Conservation (phyloP, 2,329 filamentous ascomycete species). For the Dothistroma pini region DNA sequence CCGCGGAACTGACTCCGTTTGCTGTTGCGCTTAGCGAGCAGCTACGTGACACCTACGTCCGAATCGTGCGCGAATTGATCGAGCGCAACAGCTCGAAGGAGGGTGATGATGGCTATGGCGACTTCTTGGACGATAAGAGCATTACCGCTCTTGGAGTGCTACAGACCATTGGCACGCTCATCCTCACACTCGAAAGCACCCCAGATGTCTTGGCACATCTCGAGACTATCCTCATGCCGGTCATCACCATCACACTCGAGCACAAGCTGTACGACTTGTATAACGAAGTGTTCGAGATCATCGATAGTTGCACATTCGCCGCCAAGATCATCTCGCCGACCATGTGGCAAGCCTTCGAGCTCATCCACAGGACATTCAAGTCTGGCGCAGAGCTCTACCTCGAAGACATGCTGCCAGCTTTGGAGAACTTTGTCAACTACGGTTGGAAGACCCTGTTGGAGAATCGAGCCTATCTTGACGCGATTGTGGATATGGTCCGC, state of each 20-base stretch:
- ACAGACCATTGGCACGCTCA: conserved; percentile 96
- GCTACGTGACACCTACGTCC: conserved; percentile 89
- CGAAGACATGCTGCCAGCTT: conserved; percentile 95
- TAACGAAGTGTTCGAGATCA: conserved; percentile 98
- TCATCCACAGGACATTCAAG: conserved; percentile 97
- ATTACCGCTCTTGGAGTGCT: conserved; percentile 94
- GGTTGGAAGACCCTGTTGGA: conserved; percentile 75
- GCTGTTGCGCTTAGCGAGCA: conserved; percentile 95
- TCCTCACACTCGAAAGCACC: conserved; percentile 93
- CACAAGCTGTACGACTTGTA: conserved; percentile 98
- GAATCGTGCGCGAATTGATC: conserved; percentile 86
- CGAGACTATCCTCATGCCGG: conserved; percentile 93
- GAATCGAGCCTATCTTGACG: conserved; percentile 81
- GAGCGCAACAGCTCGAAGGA: conserved; percentile 79
- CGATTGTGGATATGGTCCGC: conserved; percentile 87
- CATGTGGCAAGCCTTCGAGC: conserved; percentile 98
- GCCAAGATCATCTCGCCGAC: conserved; percentile 92
- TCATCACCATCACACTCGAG: conserved; percentile 91
- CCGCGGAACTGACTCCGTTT: conserved; percentile 93
- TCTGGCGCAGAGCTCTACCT: conserved; percentile 94
- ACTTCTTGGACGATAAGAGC: conserved; percentile 96
- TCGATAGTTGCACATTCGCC: conserved; percentile 98
- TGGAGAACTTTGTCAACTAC: conserved; percentile 97
- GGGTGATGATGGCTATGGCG: conserved; percentile 75
- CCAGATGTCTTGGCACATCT: conserved; percentile 92